These are phyloP conservation scores for Colletotrichum graminicola DNA, from an alignment of 2,329 filamentous ascomycete species.

Conservation along the genomic window DNA sequence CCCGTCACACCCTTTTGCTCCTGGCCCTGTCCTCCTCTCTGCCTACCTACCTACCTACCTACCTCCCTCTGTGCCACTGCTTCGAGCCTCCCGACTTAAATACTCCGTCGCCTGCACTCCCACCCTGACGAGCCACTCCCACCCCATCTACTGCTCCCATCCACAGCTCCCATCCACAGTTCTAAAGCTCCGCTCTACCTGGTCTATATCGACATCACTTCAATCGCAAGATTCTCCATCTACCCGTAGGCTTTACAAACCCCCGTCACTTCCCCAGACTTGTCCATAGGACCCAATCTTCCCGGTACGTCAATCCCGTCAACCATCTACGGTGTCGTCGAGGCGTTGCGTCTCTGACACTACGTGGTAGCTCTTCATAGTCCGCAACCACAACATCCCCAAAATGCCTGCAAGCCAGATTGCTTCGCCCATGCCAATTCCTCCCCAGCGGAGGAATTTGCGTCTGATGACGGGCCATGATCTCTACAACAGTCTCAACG, in stretches of 20 bases:
- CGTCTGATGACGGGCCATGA: slow-evolving; percentile 62
- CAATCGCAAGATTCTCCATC: slow-evolving; percentile 11
- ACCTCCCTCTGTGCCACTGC: slow-evolving; percentile 9
- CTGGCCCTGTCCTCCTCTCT: slow-evolving; percentile 9
- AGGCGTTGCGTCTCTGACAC: slow-evolving; percentile 9
- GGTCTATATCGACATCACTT: slow-evolving; percentile 15
- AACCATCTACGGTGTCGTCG: background rate
- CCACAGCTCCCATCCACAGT: slow-evolving; percentile 9
- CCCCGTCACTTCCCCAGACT: slow-evolving; percentile 18
- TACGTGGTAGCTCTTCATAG: background rate
- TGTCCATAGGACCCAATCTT: background rate
- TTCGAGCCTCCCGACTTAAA: slow-evolving; percentile 27
- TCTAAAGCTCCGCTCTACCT: slow-evolving; percentile 11
- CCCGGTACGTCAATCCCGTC: slow-evolving; percentile 21
- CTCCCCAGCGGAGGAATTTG: slow-evolving; percentile 60
- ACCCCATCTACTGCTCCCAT: slow-evolving; percentile 20
- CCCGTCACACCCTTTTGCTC: slow-evolving; percentile 19
- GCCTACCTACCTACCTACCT: no score
- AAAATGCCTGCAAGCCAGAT: slow-evolving; percentile 59
- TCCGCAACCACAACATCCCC: slow-evolving; percentile 32
- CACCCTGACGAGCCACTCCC: background rate
- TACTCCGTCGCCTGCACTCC: slow-evolving; percentile 35
- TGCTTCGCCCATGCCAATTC: slow-evolving; percentile 61
- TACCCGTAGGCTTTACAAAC: slow-evolving; percentile 11
- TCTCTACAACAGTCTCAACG: slow-evolving; percentile 66